A percentile compares a stretch with the other conserved stretches of the same genome.
Evolutionary conservation across 441 rosid species (phyloP).

Genomic region (Metrosideros polymorpha): DNA sequence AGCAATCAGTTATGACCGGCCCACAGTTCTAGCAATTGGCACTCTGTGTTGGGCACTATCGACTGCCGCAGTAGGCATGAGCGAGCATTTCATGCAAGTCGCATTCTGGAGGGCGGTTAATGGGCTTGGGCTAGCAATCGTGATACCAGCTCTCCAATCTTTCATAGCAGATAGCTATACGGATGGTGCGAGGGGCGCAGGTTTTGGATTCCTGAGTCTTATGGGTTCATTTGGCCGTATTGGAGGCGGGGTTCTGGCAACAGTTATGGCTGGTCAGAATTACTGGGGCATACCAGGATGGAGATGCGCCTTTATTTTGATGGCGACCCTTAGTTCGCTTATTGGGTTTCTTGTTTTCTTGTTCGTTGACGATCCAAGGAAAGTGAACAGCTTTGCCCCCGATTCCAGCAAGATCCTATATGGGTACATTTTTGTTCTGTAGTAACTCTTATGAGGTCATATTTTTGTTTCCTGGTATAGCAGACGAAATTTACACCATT

Average conservation of each 20-base stretch:
- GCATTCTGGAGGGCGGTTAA: conserved; percentile 92
- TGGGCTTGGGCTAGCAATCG: conserved; percentile 94
- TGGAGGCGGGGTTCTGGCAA: conserved; percentile 94
- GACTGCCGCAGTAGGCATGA: conserved; percentile 86
- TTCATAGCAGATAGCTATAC: conserved; percentile 90
- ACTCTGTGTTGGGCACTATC: conserved; percentile 92
- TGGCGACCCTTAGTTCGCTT: conserved; percentile 67
- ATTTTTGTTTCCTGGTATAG: neutral
- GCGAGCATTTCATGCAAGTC: conserved; percentile 63
- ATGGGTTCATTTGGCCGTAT: conserved; percentile 82
- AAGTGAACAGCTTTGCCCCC: conserved; percentile 1
- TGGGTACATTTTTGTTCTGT: conserved; percentile 14
- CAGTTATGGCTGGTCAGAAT: conserved; percentile 83
- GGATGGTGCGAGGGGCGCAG: conserved; percentile 85
- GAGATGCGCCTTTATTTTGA: conserved; percentile 89
- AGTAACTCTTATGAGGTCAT: neutral
- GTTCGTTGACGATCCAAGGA: conserved; percentile 77
- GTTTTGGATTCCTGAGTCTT: conserved; percentile 74
- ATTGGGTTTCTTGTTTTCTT: conserved; percentile 82
- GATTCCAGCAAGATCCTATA: conserved; percentile 5
- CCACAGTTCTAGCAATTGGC: conserved; percentile 78
- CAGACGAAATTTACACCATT: neutral
- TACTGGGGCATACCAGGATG: conserved; percentile 75
- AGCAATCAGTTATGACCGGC: conserved; percentile 73
- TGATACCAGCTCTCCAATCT: conserved; percentile 93